Evolutionary conservation across 352 stramenopile genomes (phyloP).

Genomic region (Phytophthora syringae): DNA sequence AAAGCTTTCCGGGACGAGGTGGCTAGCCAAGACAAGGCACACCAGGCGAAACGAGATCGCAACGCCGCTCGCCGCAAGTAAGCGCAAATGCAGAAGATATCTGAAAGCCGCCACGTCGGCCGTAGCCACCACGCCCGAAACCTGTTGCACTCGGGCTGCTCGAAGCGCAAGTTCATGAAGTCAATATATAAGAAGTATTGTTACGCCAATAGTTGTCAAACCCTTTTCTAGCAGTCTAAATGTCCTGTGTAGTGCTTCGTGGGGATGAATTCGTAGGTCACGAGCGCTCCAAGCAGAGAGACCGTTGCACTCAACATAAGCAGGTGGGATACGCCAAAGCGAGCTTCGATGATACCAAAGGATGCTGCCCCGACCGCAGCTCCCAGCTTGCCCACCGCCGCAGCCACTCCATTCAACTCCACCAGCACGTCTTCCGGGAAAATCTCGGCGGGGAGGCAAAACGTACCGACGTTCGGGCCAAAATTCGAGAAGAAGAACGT

Average conservation of each 20-base stretch:
- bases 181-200: too few species aligned
- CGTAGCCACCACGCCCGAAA: too few species aligned
- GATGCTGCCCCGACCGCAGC: slow-evolving; percentile 64
- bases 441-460: slow-evolving; percentile 82
- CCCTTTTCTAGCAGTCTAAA: slow-evolving; percentile 18
- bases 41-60: slow-evolving; percentile 59
- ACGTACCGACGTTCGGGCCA: slow-evolving; percentile 89
- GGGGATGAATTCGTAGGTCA: slow-evolving; percentile 73
- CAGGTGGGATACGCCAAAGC: slow-evolving; percentile 64
- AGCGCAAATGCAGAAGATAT: too few species aligned
- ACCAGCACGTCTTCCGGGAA: slow-evolving; percentile 75
- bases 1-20: slow-evolving; percentile 70
- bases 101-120: too few species aligned
- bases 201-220: too few species aligned
- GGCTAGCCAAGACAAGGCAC: slow-evolving; percentile 50
- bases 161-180: neutral
- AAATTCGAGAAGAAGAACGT: slow-evolving; percentile 93
- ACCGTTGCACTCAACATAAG: slow-evolving; percentile 63
- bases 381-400: slow-evolving; percentile 79
- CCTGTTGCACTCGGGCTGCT: neutral
- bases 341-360: slow-evolving; percentile 69
- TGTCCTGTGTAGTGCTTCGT: slow-evolving; percentile 47
- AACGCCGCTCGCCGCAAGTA: slow-evolving; percentile 46
- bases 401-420: slow-evolving; percentile 84
- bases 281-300: slow-evolving; percentile 61